Evolutionary conservation across 106 monocot species (phyloP).

Genomic region (Allium sativum): DNA sequence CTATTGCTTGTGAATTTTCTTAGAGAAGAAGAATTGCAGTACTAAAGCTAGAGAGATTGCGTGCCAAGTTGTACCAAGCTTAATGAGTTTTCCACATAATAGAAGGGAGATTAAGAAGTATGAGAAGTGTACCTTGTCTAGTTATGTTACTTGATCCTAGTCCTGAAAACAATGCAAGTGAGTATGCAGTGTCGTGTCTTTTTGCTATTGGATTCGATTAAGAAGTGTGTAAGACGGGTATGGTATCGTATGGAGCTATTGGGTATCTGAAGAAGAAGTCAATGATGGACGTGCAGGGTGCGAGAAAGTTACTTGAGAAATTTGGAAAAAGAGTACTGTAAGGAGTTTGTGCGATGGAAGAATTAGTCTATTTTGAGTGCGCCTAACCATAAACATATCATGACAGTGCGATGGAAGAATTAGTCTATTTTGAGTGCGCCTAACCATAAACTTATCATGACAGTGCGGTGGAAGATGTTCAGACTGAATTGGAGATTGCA

Average conservation of each 20-base stretch:
- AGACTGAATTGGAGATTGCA: too few relatives aligned
- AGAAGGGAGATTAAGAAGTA: slow-evolving; percentile 20
- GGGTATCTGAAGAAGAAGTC: slow-evolving; percentile 31
- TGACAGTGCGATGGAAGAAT: too few relatives aligned
- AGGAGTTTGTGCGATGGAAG: slow-evolving; percentile 25
- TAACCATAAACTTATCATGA: too few relatives aligned
- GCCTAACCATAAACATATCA: too few relatives aligned
- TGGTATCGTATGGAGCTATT: slow-evolving; percentile 28
- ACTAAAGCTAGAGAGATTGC: slow-evolving; percentile 19
- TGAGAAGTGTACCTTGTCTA: slow-evolving; percentile 18
- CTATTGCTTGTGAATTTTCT: slow-evolving; percentile 16
- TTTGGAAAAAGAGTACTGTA: slow-evolving; percentile 19
- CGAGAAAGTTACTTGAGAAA: slow-evolving; percentile 22
- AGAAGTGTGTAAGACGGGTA: slow-evolving; percentile 19
- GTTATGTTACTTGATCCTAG: slow-evolving; percentile 27
- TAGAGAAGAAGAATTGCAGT: slow-evolving; percentile 17
- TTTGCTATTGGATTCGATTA: slow-evolving; percentile 10
- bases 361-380: too few relatives aligned
- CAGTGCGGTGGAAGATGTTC: too few relatives aligned
- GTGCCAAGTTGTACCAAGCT: slow-evolving; percentile 12
- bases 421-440: too few relatives aligned
- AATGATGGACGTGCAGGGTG: slow-evolving; percentile 25
- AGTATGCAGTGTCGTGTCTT: slow-evolving; percentile 28
- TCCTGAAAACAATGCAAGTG: slow-evolving; percentile 24
- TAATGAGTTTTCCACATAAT: slow-evolving; percentile 13